Conservation (phyloP, 2,329 filamentous ascomycete genomes). For the Sporothrix humicola region DNA sequence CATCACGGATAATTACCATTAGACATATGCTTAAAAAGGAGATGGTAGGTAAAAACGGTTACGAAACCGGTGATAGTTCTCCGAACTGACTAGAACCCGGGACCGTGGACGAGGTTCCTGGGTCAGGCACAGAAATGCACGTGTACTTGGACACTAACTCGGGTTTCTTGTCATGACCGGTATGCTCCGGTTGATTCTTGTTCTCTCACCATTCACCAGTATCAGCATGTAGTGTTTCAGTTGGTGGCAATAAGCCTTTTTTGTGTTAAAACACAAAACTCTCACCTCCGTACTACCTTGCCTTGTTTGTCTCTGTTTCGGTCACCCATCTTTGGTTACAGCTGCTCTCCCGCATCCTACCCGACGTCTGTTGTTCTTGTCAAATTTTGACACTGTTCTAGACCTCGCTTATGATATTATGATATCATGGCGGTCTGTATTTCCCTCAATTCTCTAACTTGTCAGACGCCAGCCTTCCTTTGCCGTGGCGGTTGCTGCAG, state of each 20-base stretch:
- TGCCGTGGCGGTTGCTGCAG: background rate
- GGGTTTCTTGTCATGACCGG: background rate
- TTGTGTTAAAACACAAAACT: no score
- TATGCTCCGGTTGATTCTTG: background rate
- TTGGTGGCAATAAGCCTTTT: no score
- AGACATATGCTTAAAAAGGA: background rate
- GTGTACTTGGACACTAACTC: background rate
- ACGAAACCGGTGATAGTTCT: background rate
- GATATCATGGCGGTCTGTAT: background rate
- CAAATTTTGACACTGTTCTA: no score
- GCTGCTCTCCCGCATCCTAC: background rate
- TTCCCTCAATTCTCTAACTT: background rate
- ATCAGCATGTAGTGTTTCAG: no score
- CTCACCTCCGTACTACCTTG: no score
- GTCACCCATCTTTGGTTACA: background rate
- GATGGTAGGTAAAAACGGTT: background rate
- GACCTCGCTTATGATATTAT: background rate
- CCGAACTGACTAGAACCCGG: conserved; percentile 14
- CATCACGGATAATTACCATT: background rate
- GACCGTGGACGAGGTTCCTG: background rate
- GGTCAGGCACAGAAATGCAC: conserved; percentile 3
- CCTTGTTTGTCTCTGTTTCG: no score
- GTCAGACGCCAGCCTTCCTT: background rate
- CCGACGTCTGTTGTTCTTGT: background rate
- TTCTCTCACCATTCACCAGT: no score